phyloP scores from a whole-genome alignment of 371 early-diverging fungal species.

The Rhizopus microsporus region DNA sequence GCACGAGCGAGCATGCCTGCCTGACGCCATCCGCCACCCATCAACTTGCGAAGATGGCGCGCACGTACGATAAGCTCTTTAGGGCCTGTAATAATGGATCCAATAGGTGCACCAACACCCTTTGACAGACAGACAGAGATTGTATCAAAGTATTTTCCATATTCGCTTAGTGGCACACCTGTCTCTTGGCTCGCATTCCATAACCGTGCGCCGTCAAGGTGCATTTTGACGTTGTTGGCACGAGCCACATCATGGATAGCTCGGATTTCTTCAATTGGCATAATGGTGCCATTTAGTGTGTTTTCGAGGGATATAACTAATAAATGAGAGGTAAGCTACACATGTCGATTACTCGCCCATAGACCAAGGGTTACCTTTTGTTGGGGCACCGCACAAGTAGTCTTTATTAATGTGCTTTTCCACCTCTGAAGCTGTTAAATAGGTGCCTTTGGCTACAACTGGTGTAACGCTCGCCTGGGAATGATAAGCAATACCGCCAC shows the following conservation, averaged over 20 bases:
- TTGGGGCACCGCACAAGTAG: slow-evolving; percentile 63
- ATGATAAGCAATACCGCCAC: slow-evolving; percentile 82
- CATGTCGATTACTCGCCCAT: background rate
- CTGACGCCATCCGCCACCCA: slow-evolving; percentile 95
- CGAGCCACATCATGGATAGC: slow-evolving; percentile 63
- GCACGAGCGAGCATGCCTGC: slow-evolving; percentile 79
- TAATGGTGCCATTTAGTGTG: slow-evolving; percentile 80
- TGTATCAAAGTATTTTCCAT: slow-evolving; percentile 76
- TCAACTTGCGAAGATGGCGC: slow-evolving; percentile 81
- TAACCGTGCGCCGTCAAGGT: slow-evolving; percentile 89
- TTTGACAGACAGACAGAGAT: slow-evolving; percentile 90
- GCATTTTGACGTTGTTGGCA: slow-evolving; percentile 60
- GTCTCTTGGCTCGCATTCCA: slow-evolving; percentile 87
- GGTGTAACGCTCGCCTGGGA: slow-evolving; percentile 75
- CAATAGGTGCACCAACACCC: slow-evolving; percentile 88
- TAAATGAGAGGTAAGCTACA: background rate
- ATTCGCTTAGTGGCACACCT: slow-evolving; percentile 66
- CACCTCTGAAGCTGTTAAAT: slow-evolving; percentile 74
- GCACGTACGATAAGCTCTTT: slow-evolving; percentile 70
- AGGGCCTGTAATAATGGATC: slow-evolving; percentile 76
- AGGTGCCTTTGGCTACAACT: slow-evolving; percentile 58
- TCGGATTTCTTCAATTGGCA: slow-evolving; percentile 74
- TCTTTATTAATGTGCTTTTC: slow-evolving; percentile 37
- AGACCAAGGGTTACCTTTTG: slow-evolving; percentile 37
- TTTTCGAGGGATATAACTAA: slow-evolving; percentile 83